phyloP scores from a whole-genome alignment of 257 asterid species.

The Pogostemon cablin region DNA sequence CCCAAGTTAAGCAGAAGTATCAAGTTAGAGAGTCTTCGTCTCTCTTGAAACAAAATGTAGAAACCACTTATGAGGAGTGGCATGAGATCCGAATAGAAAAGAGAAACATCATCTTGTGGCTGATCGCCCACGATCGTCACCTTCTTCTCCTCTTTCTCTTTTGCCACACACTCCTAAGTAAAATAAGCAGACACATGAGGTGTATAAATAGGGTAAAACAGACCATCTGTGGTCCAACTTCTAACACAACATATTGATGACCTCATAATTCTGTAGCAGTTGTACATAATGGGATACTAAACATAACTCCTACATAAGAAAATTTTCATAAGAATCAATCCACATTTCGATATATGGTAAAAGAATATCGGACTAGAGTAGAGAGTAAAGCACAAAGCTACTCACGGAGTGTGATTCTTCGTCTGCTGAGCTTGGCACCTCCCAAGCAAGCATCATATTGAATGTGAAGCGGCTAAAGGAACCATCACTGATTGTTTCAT shows the following conservation, averaged over 20 bases:
- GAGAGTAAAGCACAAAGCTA: background rate
- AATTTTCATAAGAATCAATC: no score
- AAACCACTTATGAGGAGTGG: conserved; percentile 77
- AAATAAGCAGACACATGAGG: background rate
- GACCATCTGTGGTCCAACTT: no score
- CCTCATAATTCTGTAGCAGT: background rate
- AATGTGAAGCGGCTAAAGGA: conserved; percentile 78
- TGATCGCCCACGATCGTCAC: conserved; percentile 25
- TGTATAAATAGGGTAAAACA: no score
- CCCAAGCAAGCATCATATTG: conserved; percentile 98
- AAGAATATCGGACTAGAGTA: background rate
- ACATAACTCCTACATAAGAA: no score
- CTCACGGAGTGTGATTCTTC: conserved; percentile 58
- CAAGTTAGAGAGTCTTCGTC: no score
- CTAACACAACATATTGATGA: no score
- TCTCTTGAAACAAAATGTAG: background rate
- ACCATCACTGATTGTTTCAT: conserved; percentile 57
- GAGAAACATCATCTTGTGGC: conserved; percentile 67
- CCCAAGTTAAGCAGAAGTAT: background rate
- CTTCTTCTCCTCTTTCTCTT: conserved; percentile 66
- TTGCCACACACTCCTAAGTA: conserved; percentile 58
- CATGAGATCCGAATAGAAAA: conserved; percentile 89
- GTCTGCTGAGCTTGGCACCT: conserved; percentile 52
- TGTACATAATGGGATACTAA: background rate
- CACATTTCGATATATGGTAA: no score